These are phyloP conservation scores for Schizopora paradoxa DNA, from an alignment of 1,284 basidiomycete species.

Conservation along the genomic window DNA sequence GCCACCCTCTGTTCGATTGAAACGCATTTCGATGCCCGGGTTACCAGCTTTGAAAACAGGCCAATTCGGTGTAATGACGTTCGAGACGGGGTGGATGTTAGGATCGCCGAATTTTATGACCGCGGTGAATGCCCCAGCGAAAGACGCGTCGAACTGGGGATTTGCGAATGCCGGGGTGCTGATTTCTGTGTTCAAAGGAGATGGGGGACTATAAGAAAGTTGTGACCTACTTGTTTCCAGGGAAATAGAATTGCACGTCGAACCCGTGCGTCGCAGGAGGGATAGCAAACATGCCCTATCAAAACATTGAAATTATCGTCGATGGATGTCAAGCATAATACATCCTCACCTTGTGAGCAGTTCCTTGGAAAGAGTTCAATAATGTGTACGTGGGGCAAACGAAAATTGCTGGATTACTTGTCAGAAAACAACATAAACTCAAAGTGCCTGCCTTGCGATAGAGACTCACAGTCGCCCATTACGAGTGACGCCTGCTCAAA, in stretches of 20 bases:
- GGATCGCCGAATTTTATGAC: constrained; percentile 33
- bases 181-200: not conserved
- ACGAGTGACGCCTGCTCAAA: constrained; percentile 32
- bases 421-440: too few species aligned
- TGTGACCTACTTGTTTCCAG: too few species aligned
- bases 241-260: constrained; percentile 28
- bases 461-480: constrained; percentile 35
- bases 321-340: too few species aligned
- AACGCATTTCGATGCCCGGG: constrained; percentile 33
- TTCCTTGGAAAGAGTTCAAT: constrained; percentile 23
- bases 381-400: constrained; percentile 29
- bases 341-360: not conserved
- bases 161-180: constrained; percentile 30
- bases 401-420: constrained; percentile 31
- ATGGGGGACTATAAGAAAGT: not conserved
- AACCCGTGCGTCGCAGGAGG: constrained; percentile 25
- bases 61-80: constrained; percentile 29
- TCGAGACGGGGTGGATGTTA: constrained; percentile 29
- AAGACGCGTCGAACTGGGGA: constrained; percentile 33
- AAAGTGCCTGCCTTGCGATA: not conserved
- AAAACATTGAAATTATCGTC: not conserved
- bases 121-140: constrained; percentile 35
- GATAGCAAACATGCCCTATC: constrained; percentile 27
- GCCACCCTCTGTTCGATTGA: constrained; percentile 27
- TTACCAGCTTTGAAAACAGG: constrained; percentile 18